A percentile compares a stretch with the other conserved stretches of the same genome.
phyloP scores from a whole-genome alignment of 441 rosid genomes.

The Monsonia emarginata region DNA sequence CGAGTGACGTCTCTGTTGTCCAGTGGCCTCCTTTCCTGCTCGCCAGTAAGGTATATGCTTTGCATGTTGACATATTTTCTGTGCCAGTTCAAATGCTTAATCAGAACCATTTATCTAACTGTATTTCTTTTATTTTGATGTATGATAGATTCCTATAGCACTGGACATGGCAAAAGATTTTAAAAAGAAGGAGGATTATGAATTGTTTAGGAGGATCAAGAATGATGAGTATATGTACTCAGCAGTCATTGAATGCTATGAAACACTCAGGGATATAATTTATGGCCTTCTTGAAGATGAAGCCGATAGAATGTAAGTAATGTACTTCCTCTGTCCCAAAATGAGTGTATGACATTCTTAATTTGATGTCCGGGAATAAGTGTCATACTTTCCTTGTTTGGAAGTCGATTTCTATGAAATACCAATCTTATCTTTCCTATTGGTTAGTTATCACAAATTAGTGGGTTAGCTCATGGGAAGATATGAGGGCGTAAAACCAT shows the following conservation, averaged over 20 bases:
- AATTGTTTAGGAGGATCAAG: slow-evolving; percentile 65
- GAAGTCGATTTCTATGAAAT: no score
- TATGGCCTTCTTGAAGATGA: slow-evolving; percentile 57
- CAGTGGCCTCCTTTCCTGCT: slow-evolving; percentile 98
- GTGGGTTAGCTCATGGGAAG: no score
- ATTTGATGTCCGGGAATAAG: no score
- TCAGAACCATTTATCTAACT: not conserved
- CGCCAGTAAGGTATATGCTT: slow-evolving; percentile 72
- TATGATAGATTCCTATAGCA: slow-evolving; percentile 81
- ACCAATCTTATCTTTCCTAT: no score
- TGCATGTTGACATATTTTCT: slow-evolving; percentile 13
- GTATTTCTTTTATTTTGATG: slow-evolving; percentile 19
- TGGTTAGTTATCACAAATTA: no score
- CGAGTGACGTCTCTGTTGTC: slow-evolving; percentile 49
- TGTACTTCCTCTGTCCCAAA: no score
- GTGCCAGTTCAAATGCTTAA: slow-evolving; percentile 6
- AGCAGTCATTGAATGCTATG: slow-evolving; percentile 78
- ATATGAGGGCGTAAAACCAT: no score
- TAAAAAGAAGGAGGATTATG: slow-evolving; percentile 59
- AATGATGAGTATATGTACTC: slow-evolving; percentile 63
- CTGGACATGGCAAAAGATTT: slow-evolving; percentile 97
- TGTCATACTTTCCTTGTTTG: no score
- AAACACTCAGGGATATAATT: slow-evolving; percentile 58
- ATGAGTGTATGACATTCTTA: no score
- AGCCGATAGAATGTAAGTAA: slow-evolving; percentile 54